Conservation (phyloP, 2,329 filamentous ascomycete species). For the Pseudopyricularia cyperi region DNA sequence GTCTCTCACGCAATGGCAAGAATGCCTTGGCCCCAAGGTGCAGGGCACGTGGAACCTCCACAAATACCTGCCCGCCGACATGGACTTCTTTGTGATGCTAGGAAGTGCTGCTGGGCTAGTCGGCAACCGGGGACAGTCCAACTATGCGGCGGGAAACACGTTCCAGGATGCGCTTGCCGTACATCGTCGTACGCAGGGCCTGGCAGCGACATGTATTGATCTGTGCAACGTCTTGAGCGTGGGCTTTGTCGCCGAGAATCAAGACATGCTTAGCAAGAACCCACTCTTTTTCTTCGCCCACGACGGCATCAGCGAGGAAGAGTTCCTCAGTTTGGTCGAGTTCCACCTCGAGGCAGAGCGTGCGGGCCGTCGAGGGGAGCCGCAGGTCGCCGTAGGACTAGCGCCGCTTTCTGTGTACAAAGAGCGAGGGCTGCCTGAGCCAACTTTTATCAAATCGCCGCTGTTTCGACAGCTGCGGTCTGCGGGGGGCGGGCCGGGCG, state of each 20-base stretch:
- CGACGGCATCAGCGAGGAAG: slow-evolving; percentile 7
- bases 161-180: slow-evolving; percentile 18
- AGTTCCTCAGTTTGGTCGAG: slow-evolving; percentile 6
- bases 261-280: slow-evolving; percentile 3
- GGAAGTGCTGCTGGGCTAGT: slow-evolving; percentile 26
- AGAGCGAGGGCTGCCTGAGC: slow-evolving; percentile 5
- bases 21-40: slow-evolving; percentile 34
- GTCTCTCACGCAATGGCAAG: slow-evolving; percentile 28
- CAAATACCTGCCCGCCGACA: slow-evolving; percentile 16
- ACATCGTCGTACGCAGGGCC: slow-evolving; percentile 14
- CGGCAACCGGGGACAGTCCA: slow-evolving; percentile 15
- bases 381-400: slow-evolving; percentile 5
- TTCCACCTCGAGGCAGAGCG: slow-evolving; percentile 7
- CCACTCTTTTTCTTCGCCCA: slow-evolving; percentile 7
- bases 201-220: slow-evolving; percentile 18
- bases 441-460: slow-evolving; percentile 6
- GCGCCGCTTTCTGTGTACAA: slow-evolving; percentile 5
- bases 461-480: slow-evolving; percentile 6
- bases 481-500: not conserved
- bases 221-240: slow-evolving; percentile 17
- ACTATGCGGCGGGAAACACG: slow-evolving; percentile 22
- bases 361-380: not conserved
- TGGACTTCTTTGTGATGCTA: slow-evolving; percentile 33
- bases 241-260: slow-evolving; percentile 14
- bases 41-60: slow-evolving; percentile 36